phyloP scores from a whole-genome alignment of 768 basidiomycete species.

The Psilocybe cubensis region DNA sequence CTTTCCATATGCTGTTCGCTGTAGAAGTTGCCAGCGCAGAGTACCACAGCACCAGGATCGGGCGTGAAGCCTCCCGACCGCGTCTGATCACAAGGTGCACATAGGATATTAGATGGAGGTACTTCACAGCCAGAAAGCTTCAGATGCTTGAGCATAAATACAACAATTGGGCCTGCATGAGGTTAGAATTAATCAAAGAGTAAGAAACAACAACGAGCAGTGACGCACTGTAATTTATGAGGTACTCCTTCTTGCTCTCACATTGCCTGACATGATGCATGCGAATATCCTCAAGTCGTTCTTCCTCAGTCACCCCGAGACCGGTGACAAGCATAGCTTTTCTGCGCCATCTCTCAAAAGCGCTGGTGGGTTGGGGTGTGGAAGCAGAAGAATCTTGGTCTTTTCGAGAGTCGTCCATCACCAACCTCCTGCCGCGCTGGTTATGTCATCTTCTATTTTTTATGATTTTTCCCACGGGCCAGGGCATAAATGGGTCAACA shows the following conservation, averaged over 20 bases:
- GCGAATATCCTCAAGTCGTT: conserved; percentile 43
- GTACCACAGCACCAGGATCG: conserved; percentile 74
- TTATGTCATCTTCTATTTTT: conserved; percentile 13
- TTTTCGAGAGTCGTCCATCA: conserved; percentile 30
- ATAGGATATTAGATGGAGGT: conserved; percentile 74
- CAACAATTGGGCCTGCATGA: conserved; percentile 85
- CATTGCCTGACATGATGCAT: conserved; percentile 47
- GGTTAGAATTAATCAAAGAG: background rate
- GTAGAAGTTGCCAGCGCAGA: conserved; percentile 86
- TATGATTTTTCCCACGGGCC: conserved; percentile 18
- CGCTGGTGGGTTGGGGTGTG: conserved; percentile 20
- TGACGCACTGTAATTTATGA: conserved; percentile 71
- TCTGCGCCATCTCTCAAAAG: conserved; percentile 54
- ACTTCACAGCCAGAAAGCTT: conserved; percentile 72
- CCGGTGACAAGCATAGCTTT: conserved; percentile 51
- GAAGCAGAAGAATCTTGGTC: conserved; percentile 21
- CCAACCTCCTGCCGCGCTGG: conserved; percentile 8
- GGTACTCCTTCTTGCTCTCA: conserved; percentile 69
- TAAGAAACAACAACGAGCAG: conserved; percentile 2
- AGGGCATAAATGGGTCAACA: conserved; percentile 1
- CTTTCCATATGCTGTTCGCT: conserved; percentile 90
- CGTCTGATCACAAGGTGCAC: conserved; percentile 76
- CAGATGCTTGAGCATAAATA: conserved; percentile 94
- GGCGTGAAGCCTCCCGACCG: conserved; percentile 85
- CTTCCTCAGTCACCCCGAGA: conserved; percentile 49